Evolutionary conservation across 768 basidiomycete genomes (phyloP).

Genomic region (Lactarius akahatsu): DNA sequence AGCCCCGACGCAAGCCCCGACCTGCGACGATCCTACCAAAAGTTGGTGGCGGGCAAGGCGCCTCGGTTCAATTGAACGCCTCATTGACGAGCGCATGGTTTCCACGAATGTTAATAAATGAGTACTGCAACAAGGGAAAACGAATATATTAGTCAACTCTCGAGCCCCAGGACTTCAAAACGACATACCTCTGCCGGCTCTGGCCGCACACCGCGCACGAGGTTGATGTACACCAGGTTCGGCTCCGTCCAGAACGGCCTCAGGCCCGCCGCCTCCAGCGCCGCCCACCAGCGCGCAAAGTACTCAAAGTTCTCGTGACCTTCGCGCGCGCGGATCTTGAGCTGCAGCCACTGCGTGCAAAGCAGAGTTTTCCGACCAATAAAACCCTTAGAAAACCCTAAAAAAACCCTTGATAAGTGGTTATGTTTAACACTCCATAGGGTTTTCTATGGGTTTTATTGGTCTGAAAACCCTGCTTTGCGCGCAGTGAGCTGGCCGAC

Average conservation of each 20-base stretch:
- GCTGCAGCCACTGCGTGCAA: no score
- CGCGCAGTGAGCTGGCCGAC: no score
- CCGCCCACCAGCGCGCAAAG: conserved; percentile 65
- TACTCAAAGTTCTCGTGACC: conserved; percentile 44
- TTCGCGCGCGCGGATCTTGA: conserved; percentile 55
- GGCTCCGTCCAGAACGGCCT: conserved; percentile 70
- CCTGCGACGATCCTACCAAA: background rate
- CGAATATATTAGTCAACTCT: no score
- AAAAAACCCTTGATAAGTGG: no score
- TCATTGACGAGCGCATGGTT: conserved; percentile 8
- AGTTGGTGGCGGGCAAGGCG: background rate
- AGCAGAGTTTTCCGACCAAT: no score
- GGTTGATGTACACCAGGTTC: conserved; percentile 47
- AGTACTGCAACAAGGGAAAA: conserved; percentile 39
- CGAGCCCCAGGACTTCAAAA: no score
- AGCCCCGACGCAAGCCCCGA: no score
- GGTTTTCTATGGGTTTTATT: no score
- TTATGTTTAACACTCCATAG: no score
- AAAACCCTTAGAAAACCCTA: no score
- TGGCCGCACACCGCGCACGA: conserved; percentile 39
- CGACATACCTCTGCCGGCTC: conserved; percentile 41
- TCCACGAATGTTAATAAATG: conserved; percentile 14
- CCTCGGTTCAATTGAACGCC: background rate
- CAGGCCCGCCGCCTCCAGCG: conserved; percentile 62
- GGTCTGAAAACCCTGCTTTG: no score